Evolutionary conservation across 192 early-diverging fungal genomes (phyloP).

Genomic region (Fimicolochytrium jonesii): DNA sequence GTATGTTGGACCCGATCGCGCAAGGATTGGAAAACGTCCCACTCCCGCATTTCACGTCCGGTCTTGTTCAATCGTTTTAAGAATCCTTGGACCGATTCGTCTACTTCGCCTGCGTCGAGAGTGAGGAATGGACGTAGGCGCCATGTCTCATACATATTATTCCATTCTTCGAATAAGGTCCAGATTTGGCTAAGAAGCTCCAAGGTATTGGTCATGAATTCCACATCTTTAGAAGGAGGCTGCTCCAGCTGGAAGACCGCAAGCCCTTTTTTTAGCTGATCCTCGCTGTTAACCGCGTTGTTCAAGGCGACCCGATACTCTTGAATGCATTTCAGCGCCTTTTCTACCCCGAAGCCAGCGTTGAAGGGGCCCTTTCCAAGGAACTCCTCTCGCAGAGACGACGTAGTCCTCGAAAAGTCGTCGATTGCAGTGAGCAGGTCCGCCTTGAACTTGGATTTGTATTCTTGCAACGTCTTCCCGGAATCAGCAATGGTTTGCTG

Average conservation of each 20-base stretch:
- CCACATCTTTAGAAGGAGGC: slow-evolving; percentile 50
- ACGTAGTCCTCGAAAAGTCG: slow-evolving; percentile 45
- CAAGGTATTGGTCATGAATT: slow-evolving; percentile 34
- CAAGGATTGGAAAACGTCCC: slow-evolving; percentile 52
- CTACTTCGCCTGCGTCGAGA: slow-evolving; percentile 48
- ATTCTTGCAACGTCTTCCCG: slow-evolving; percentile 53
- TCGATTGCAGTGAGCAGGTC: slow-evolving; percentile 48
- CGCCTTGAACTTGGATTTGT: slow-evolving; percentile 53
- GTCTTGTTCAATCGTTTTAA: slow-evolving; percentile 48
- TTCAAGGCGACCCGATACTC: slow-evolving; percentile 42
- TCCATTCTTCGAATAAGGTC: slow-evolving; percentile 47
- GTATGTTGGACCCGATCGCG: slow-evolving; percentile 52
- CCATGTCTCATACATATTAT: slow-evolving; percentile 42
- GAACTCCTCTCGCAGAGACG: slow-evolving; percentile 48
- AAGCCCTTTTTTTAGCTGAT: slow-evolving; percentile 48
- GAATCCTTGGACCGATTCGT: slow-evolving; percentile 51
- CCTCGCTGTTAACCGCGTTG: slow-evolving; percentile 39
- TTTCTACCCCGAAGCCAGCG: slow-evolving; percentile 45
- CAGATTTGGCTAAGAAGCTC: slow-evolving; percentile 51
- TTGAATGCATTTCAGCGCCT: slow-evolving; percentile 44
- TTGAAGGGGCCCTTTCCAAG: slow-evolving; percentile 47
- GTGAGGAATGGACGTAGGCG: slow-evolving; percentile 42
- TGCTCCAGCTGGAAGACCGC: slow-evolving; percentile 56
- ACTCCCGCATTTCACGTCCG: slow-evolving; percentile 54
- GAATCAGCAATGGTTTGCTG: slow-evolving; percentile 44